phyloP scores from a whole-genome alignment of 2,329 filamentous ascomycete genomes.

The Ascochyta pisi region DNA sequence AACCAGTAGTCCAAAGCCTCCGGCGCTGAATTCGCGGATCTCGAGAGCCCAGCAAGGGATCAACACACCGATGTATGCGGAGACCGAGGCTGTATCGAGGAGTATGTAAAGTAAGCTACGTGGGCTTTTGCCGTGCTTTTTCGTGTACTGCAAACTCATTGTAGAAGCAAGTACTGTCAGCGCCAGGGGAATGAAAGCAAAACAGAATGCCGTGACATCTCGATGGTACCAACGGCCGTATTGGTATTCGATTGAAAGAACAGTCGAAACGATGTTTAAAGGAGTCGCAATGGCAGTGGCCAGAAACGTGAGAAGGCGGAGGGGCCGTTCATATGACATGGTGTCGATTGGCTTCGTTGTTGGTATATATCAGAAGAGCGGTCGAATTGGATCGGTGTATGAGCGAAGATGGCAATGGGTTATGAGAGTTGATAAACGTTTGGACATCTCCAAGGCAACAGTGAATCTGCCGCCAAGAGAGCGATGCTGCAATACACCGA shows the following conservation, averaged over 20 bases:
- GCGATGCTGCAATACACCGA: background rate
- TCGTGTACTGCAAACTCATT: constrained; percentile 10
- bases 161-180: constrained; percentile 2
- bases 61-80: constrained; percentile 2
- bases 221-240: background rate
- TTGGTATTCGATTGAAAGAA: background rate
- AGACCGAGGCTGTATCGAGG: constrained; percentile 1
- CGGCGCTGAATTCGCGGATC: background rate
- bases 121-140: constrained; percentile 11
- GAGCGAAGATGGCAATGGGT: background rate
- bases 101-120: background rate
- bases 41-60: constrained; percentile 12
- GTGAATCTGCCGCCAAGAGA: constrained; percentile 12
- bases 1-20: constrained; percentile 10
- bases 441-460: constrained; percentile 13
- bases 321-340: constrained; percentile 1
- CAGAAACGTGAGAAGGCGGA: constrained; percentile 14
- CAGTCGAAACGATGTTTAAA: constrained; percentile 6
- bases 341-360: constrained; percentile 1
- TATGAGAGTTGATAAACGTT: constrained; percentile 6
- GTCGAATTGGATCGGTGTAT: background rate
- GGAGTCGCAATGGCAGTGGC: constrained; percentile 8
- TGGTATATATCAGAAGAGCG: background rate
- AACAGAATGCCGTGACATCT: constrained; percentile 6
- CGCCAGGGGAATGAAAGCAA: constrained; percentile 12